Base-by-base conservation (phyloP, 2,329 filamentous ascomycete species). In the Botrytis sinoallii region DNA sequence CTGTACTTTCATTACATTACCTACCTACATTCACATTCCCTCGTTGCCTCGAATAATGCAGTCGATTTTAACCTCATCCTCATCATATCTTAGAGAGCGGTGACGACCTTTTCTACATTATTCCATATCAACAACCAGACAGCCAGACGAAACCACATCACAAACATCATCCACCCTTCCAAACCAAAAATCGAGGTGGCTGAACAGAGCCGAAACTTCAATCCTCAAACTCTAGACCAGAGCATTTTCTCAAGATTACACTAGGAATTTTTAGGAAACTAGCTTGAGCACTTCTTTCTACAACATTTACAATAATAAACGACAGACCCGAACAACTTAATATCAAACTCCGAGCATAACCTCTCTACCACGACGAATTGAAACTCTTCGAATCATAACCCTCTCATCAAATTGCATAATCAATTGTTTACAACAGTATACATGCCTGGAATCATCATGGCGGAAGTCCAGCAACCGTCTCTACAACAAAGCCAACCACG, bases 401-500 rank as follows among this genome's bases (percentile, higher is more conserved):
- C 64, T 18, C 25, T 42, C 48, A 32, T 35, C 48, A 18, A 32
- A 68, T 18, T 25, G 48, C 35, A 55, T 14, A 40, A 14, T 18
- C 25, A 68, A 42, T 22, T 25, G 40, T 29, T n/a, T 16, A 57
- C 35, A 61, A 55, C 25, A 63, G 68, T 70, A 35, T 68, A 68
- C 65, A 72, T 68, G 63, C 71, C 73, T 18, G 64, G 48, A n/a
- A 75, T 70, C 38, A 76, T 61, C 70, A 79, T 79, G 77, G 75
- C 77, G 32, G 75, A 79, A 73, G 71, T 74, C 22, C 76, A 79
- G 70, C 75, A 59, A 55, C 63, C 38, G 35, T 66, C 60, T 42
- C 57, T 72, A 59, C 73, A 63, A 40, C 65, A 67, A 32, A 74
- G 75, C 74, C 75, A 79, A 71, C 78, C 79, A 76, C 77, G 73